phyloP scores from a whole-genome alignment of 1,139 yeast genomes.

The Hemisphaericaspora subhashii region DNA sequence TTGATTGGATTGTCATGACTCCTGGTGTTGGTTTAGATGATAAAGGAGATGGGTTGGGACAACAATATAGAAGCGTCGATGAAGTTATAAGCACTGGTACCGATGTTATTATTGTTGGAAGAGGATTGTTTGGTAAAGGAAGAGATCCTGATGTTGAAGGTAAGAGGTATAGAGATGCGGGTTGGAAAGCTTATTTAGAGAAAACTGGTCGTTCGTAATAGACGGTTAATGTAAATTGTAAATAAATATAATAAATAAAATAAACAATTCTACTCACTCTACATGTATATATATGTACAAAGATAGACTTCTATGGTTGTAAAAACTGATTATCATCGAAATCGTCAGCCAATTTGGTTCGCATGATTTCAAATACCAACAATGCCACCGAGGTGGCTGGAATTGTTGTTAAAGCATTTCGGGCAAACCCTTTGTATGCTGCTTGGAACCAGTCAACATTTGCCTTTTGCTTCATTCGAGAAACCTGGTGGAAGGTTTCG shows the following conservation, averaged over 20 bases:
- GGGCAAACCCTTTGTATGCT: slow-evolving; percentile 74
- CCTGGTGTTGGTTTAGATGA: slow-evolving; percentile 99
- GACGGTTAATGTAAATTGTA: neutral
- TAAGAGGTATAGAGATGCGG: slow-evolving; percentile 84
- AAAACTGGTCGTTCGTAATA: slow-evolving; percentile 25
- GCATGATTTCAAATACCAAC: slow-evolving; percentile 78
- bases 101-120: slow-evolving; percentile 93
- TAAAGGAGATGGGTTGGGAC: slow-evolving; percentile 95
- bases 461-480: slow-evolving; percentile 54
- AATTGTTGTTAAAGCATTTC: slow-evolving; percentile 71
- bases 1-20: slow-evolving; percentile 94
- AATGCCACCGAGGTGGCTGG: slow-evolving; percentile 90
- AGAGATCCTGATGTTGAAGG: slow-evolving; percentile 90
- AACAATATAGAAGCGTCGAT: slow-evolving; percentile 90
- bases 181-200: slow-evolving; percentile 83
- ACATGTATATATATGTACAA: neutral
- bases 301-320: slow-evolving; percentile 10
- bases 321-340: slow-evolving; percentile 24
- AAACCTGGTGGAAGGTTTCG: slow-evolving; percentile 66
- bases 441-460: slow-evolving; percentile 60
- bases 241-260: slow-evolving; percentile 7
- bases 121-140: slow-evolving; percentile 95
- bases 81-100: slow-evolving; percentile 82
- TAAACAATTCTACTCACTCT: too few species aligned
- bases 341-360: slow-evolving; percentile 46